These are phyloP conservation scores for Lenzites betulinus DNA, from an alignment of 768 basidiomycete genomes.

Conservation along the genomic window DNA sequence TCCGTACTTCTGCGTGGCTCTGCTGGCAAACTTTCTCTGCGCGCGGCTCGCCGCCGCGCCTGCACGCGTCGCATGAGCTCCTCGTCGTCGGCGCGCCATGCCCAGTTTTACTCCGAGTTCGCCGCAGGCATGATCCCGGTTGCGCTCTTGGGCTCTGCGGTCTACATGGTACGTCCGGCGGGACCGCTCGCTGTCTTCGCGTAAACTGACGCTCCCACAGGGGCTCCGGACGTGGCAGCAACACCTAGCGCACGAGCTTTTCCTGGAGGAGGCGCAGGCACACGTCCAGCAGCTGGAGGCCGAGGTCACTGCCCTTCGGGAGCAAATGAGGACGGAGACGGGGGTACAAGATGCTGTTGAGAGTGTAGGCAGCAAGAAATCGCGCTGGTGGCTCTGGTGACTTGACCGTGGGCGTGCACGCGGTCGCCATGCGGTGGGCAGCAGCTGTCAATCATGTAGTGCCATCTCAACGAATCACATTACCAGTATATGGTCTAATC, in stretches of 20 bases:
- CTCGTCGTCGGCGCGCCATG: constrained; percentile 48
- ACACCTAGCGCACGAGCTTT: constrained; percentile 69
- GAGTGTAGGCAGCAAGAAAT: constrained; percentile 7
- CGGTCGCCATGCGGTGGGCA: too few species aligned
- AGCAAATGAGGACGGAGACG: constrained; percentile 14
- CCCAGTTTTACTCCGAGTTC: constrained; percentile 66
- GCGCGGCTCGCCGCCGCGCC: constrained; percentile 1
- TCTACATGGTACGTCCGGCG: constrained; percentile 61
- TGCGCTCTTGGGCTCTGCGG: constrained; percentile 73
- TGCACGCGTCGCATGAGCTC: constrained; percentile 12
- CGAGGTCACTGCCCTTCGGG: constrained; percentile 46
- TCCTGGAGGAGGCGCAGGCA: constrained; percentile 59
- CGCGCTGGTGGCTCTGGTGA: constrained; percentile 33
- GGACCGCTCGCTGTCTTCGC: constrained; percentile 3
- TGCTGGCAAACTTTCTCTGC: not conserved
- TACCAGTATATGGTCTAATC: constrained; percentile 8
- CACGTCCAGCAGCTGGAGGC: constrained; percentile 58
- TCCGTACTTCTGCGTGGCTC: constrained; percentile 7
- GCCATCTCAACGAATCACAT: constrained; percentile 4
- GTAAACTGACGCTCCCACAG: constrained; percentile 38
- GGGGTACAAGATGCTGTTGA: not conserved
- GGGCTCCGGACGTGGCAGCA: constrained; percentile 65
- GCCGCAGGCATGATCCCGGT: constrained; percentile 80
- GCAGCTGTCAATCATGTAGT: not conserved
- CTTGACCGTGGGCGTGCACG: not conserved